Evolutionary conservation across 257 asterid genomes (phyloP).

Genomic region (Solanum ossicruentum): DNA sequence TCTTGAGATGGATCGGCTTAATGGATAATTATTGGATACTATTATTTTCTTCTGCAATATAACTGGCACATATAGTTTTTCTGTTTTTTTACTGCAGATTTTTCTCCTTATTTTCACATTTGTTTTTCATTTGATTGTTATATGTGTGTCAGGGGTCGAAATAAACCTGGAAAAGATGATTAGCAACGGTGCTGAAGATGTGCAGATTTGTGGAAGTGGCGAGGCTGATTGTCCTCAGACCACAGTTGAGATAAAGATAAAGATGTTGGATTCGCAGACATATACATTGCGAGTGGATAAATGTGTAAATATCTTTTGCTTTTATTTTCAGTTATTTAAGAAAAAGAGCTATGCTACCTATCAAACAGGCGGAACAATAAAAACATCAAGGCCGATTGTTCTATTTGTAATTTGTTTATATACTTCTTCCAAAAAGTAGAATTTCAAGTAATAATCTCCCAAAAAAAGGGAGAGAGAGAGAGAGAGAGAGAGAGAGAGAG

Average conservation of each 20-base stretch:
- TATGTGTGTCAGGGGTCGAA: neutral
- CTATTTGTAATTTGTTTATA: neutral
- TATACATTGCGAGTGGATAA: slow-evolving; percentile 78
- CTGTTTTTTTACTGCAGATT: neutral
- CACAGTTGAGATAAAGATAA: slow-evolving; percentile 88
- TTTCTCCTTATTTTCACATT: neutral
- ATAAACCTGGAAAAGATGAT: slow-evolving; percentile 33
- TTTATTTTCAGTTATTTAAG: neutral
- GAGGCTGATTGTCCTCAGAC: slow-evolving; percentile 57
- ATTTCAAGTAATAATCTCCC: neutral
- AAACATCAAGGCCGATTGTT: neutral
- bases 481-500: too few relatives aligned
- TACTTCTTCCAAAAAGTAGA: neutral
- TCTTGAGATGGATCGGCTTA: neutral
- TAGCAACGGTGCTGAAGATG: slow-evolving; percentile 28
- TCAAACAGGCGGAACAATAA: neutral
- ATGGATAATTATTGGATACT: neutral
- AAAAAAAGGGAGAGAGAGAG: too few relatives aligned
- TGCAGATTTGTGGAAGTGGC: slow-evolving; percentile 22
- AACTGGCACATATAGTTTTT: neutral
- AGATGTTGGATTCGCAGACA: slow-evolving; percentile 80
- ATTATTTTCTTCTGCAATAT: neutral
- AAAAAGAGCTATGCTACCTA: neutral
- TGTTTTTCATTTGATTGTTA: neutral
- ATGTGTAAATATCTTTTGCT: slow-evolving; percentile 33